A percentile compares a stretch with the other conserved stretches of the same genome.
phyloP scores from a whole-genome alignment of 2,329 filamentous ascomycete species.

The Monosporascus sp. region DNA sequence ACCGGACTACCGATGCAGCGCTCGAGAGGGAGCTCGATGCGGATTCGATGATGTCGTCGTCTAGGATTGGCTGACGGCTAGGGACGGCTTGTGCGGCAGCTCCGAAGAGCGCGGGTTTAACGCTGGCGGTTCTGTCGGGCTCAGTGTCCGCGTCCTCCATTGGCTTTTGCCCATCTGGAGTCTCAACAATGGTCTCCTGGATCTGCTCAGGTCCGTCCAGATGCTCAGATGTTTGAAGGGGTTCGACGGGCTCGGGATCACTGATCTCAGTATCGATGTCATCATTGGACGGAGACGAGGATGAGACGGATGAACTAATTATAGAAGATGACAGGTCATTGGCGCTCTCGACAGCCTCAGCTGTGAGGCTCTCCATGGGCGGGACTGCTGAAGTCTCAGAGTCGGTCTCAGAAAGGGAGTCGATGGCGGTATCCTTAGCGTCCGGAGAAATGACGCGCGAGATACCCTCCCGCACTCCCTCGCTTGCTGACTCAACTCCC shows the following conservation, averaged over 20 bases:
- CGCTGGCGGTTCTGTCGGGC: conserved; percentile 19
- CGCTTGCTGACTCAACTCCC: conserved; percentile 1
- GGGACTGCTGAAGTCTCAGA: conserved; percentile 17
- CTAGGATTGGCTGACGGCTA: conserved; percentile 43
- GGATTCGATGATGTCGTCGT: conserved; percentile 40
- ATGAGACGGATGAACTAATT: too few relatives aligned
- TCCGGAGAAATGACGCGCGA: conserved; percentile 17
- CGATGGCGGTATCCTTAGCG: conserved; percentile 13
- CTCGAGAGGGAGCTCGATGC: conserved; percentile 30
- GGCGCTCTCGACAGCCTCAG: conserved; percentile 17
- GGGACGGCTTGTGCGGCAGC: conserved; percentile 47
- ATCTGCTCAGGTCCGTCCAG: conserved; percentile 24
- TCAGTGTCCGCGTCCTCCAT: conserved; percentile 1
- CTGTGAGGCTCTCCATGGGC: conserved; percentile 15
- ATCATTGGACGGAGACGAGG: conserved; percentile 14
- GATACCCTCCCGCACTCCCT: conserved; percentile 27
- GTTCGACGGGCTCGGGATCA: conserved; percentile 23
- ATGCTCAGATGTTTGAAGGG: conserved; percentile 13
- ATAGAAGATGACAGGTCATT: conserved; percentile 14
- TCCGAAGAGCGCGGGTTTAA: conserved; percentile 47
- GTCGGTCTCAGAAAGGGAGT: conserved; percentile 10
- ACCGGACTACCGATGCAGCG: conserved; percentile 28
- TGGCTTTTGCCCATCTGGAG: conserved; percentile 16
- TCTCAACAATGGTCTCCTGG: conserved; percentile 30
- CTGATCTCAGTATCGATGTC: conserved; percentile 24